Percentiles rank a stretch among this genome's conserved stretches.
These are phyloP conservation scores for Xylaria hypoxylon DNA, from an alignment of 2,329 filamentous ascomycete genomes.

Conservation along the genomic window DNA sequence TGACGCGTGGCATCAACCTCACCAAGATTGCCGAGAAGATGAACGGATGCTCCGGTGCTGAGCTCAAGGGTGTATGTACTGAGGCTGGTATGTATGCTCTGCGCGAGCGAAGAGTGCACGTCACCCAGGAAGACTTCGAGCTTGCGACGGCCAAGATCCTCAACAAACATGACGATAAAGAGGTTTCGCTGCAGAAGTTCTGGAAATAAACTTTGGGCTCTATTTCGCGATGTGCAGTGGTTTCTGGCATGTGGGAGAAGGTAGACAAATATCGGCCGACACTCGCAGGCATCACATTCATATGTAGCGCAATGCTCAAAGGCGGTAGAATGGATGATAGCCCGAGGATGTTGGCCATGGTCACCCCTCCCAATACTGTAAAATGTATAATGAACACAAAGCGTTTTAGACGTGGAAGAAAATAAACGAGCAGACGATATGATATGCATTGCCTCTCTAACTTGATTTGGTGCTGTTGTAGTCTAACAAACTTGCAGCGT, in stretches of 20 bases:
- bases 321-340: conserved; percentile 1
- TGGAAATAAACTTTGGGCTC: conserved; percentile 70
- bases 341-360: background rate
- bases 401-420: conserved; percentile 36
- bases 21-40: conserved; percentile 99
- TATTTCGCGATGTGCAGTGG: conserved; percentile 8
- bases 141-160: conserved; percentile 98
- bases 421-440: conserved; percentile 20
- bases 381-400: conserved; percentile 43
- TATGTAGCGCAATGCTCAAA: conserved; percentile 11
- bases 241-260: conserved; percentile 1
- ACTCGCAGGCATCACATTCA: conserved; percentile 10
- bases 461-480: background rate
- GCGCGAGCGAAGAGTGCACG: conserved; percentile 93
- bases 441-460: background rate
- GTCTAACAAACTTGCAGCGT: conserved; percentile 10
- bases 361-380: conserved; percentile 27
- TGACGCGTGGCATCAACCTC: conserved; percentile 96
- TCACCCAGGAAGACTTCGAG: conserved; percentile 99
- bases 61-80: conserved; percentile 98
- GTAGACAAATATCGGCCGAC: conserved; percentile 7
- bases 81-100: conserved; percentile 99
- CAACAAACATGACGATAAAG: conserved; percentile 99
- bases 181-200: conserved; percentile 88
- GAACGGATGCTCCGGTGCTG: conserved; percentile 97